Conservation (phyloP, 257 asterid genomes). For the Plectranthus barbatus region DNA sequence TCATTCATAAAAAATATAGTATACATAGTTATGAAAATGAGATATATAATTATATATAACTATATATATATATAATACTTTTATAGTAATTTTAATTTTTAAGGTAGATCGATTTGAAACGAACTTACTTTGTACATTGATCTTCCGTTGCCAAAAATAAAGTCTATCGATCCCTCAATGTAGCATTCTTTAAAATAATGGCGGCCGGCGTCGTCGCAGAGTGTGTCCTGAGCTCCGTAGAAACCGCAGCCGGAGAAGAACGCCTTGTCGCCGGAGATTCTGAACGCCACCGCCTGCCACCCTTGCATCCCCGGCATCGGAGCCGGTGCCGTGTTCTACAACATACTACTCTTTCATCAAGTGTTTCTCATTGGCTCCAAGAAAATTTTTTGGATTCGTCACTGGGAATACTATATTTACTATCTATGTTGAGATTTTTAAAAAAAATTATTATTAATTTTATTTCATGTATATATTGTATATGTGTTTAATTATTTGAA, state of each 20-base stretch:
- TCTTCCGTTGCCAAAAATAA: conserved; percentile 85
- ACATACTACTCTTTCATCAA: not conserved
- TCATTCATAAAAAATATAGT: too few species aligned
- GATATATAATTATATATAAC: not conserved
- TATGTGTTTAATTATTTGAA: too few species aligned
- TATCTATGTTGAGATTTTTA: too few species aligned
- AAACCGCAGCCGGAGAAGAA: conserved; percentile 82
- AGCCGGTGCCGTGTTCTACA: conserved; percentile 83
- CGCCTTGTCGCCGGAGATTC: conserved; percentile 89
- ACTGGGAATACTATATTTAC: too few species aligned
- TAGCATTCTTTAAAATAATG: conserved; percentile 89
- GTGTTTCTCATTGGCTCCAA: too few species aligned
- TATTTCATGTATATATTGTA: not conserved
- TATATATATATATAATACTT: too few species aligned
- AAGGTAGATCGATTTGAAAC: too few species aligned
- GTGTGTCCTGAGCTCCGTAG: conserved; percentile 89
- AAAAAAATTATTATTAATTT: too few species aligned
- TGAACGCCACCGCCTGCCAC: conserved; percentile 89
- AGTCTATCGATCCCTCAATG: conserved; percentile 89
- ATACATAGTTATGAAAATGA: not conserved
- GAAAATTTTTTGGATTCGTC: too few species aligned
- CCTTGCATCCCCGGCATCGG: conserved; percentile 92
- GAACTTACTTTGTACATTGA: conserved; percentile 72
- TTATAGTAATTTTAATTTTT: too few species aligned
- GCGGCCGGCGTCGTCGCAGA: conserved; percentile 89